Conservation (phyloP, 2,329 filamentous ascomycete species). For the Amylocarpus encephaloides region DNA sequence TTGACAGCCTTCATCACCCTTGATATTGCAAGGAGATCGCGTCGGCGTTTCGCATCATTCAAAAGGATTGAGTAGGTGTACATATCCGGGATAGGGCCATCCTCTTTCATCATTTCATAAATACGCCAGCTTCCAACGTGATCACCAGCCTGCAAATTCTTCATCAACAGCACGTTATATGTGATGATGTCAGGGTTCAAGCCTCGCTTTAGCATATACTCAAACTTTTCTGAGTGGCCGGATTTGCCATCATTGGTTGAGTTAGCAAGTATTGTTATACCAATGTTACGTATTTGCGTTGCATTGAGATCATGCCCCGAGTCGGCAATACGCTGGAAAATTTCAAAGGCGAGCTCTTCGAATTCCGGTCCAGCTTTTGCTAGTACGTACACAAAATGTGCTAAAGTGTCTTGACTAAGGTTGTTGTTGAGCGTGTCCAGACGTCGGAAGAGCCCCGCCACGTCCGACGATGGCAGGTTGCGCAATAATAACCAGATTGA, state of each 20-base stretch:
- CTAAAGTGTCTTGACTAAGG: constrained; percentile 20
- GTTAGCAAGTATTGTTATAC: constrained; percentile 50
- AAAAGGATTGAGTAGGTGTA: constrained; percentile 66
- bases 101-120: constrained; percentile 53
- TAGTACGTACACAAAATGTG: constrained; percentile 32
- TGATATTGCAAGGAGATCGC: constrained; percentile 40
- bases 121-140: constrained; percentile 58
- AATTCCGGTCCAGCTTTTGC: constrained; percentile 34
- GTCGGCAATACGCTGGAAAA: constrained; percentile 37
- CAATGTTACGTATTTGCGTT: constrained; percentile 45
- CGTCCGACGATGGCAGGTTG: constrained; percentile 8
- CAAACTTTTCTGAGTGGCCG: constrained; percentile 46
- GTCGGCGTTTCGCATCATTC: constrained; percentile 55
- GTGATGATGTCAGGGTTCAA: constrained; percentile 55
- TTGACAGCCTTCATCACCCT: constrained; percentile 49
- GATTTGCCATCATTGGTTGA: constrained; percentile 33
- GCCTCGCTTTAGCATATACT: constrained; percentile 52
- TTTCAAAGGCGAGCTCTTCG: constrained; percentile 39
- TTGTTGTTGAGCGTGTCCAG: constrained; percentile 16
- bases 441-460: constrained; percentile 19
- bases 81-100: constrained; percentile 55
- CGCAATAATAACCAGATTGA: constrained; percentile 20
- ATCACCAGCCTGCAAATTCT: constrained; percentile 61
- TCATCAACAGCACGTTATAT: constrained; percentile 64
- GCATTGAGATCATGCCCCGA: constrained; percentile 40